These are phyloP conservation scores for Glonium stellatum DNA, from an alignment of 495 filamentous ascomycete species.

Conservation along the genomic window DNA sequence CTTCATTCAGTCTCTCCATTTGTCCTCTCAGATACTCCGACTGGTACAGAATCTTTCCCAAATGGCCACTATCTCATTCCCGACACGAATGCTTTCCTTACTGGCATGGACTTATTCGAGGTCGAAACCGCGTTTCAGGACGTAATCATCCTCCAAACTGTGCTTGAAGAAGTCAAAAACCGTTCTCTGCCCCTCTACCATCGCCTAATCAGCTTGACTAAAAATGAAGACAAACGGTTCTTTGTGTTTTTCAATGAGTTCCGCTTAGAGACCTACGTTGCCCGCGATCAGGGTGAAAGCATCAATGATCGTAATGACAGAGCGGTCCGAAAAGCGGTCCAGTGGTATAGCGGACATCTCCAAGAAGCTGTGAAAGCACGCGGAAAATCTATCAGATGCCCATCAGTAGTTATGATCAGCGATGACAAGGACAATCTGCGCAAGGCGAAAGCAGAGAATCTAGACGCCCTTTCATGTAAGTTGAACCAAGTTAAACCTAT, in stretches of 20 bases:
- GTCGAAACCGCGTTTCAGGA: conserved; percentile 87
- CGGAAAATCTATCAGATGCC: conserved; percentile 51
- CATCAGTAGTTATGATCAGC: conserved; percentile 84
- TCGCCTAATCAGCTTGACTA: conserved; percentile 78
- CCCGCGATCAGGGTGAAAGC: conserved; percentile 65
- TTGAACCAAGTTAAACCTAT: neutral
- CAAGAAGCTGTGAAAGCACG: conserved; percentile 46
- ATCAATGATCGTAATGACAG: conserved; percentile 97
- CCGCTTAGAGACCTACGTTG: conserved; percentile 79
- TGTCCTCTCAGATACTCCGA: conserved; percentile 78
- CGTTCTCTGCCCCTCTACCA: conserved; percentile 92
- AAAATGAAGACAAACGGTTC: conserved; percentile 91
- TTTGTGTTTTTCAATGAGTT: conserved; percentile 99
- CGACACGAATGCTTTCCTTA: conserved; percentile 92
- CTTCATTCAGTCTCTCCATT: conserved; percentile 59
- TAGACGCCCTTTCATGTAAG: conserved; percentile 41
- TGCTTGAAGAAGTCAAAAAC: conserved; percentile 91
- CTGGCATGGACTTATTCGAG: conserved; percentile 94
- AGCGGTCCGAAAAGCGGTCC: conserved; percentile 76
- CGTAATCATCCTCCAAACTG: conserved; percentile 89
- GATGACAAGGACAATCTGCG: conserved; percentile 82
- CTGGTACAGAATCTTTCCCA: conserved; percentile 70
- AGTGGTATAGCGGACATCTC: conserved; percentile 85
- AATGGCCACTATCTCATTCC: conserved; percentile 92
- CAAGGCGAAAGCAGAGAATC: conserved; percentile 70